phyloP scores from a whole-genome alignment of 108 stramenopile species.

The Cylindrotheca closterium region DNA sequence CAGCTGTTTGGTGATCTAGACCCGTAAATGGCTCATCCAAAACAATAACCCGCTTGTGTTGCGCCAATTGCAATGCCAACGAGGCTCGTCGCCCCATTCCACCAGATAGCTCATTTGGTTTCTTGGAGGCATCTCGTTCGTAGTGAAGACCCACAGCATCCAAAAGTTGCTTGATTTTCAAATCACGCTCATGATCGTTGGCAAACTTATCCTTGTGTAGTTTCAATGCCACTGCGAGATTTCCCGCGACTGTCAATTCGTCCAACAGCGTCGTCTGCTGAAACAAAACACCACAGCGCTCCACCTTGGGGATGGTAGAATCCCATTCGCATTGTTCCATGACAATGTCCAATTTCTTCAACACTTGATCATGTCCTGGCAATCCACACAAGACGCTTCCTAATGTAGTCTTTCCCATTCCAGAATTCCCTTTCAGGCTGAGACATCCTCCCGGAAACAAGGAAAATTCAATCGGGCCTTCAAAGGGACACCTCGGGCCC shows the following conservation, averaged over 20 bases:
- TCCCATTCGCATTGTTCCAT: conserved; percentile 51
- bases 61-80: conserved; percentile 75
- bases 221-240: conserved; percentile 64
- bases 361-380: conserved; percentile 6
- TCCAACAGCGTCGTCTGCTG: conserved; percentile 83
- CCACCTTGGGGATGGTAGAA: conserved; percentile 35
- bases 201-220: conserved; percentile 8
- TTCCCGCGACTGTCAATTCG: conserved; percentile 75
- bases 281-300: conserved; percentile 76
- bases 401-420: conserved; percentile 71
- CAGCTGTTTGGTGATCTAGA: conserved; percentile 54
- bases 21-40: conserved; percentile 86
- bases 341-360: conserved; percentile 38
- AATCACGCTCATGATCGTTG: neutral
- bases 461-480: conserved; percentile 47
- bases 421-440: conserved; percentile 54
- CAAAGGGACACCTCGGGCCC: conserved; percentile 66
- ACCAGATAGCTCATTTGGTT: conserved; percentile 67
- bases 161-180: conserved; percentile 55
- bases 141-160: conserved; percentile 78
- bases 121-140: conserved; percentile 59
- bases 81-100: conserved; percentile 86
- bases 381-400: conserved; percentile 62
- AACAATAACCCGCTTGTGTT: conserved; percentile 75
- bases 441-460: conserved; percentile 54